Conservation (phyloP, 2,329 filamentous ascomycete genomes). For the Neoarthrinium moseri region DNA sequence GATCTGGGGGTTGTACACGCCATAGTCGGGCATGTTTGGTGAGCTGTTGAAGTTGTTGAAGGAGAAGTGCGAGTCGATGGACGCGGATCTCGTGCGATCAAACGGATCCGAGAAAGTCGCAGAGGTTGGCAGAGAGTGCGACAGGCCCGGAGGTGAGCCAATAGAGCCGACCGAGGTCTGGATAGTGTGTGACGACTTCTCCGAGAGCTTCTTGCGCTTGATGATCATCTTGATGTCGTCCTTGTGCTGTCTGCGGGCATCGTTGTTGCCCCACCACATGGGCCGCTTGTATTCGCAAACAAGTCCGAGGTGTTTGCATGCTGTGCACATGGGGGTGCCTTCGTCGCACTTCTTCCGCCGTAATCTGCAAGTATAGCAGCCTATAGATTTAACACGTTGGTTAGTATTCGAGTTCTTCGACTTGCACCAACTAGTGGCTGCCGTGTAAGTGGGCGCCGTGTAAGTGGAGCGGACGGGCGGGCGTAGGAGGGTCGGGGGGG, state of each 20-base stretch:
- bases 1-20: slow-evolving; percentile 62
- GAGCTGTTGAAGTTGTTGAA: slow-evolving; percentile 74
- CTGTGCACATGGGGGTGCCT: slow-evolving; percentile 60
- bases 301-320: slow-evolving; percentile 74
- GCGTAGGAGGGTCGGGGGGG: slow-evolving; percentile 16
- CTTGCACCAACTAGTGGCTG: slow-evolving; percentile 18
- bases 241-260: slow-evolving; percentile 82
- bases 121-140: slow-evolving; percentile 78
- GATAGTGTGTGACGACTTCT: slow-evolving; percentile 68
- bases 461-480: slow-evolving; percentile 12
- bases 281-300: slow-evolving; percentile 95
- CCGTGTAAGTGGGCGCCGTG: slow-evolving; percentile 19
- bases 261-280: slow-evolving; percentile 95
- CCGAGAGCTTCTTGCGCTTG: slow-evolving; percentile 91
- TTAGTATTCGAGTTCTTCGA: slow-evolving; percentile 27
- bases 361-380: slow-evolving; percentile 68
- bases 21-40: slow-evolving; percentile 52
- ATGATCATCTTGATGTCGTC: slow-evolving; percentile 96
- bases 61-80: slow-evolving; percentile 77
- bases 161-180: slow-evolving; percentile 60
- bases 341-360: slow-evolving; percentile 70
- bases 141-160: slow-evolving; percentile 73
- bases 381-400: slow-evolving; percentile 35
- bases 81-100: slow-evolving; percentile 71
- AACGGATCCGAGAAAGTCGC: slow-evolving; percentile 76